Percentiles rank a stretch among this genome's conserved stretches.
Evolutionary conservation across 257 asterid genomes (phyloP).

Genomic region (Fraxinus anomala): DNA sequence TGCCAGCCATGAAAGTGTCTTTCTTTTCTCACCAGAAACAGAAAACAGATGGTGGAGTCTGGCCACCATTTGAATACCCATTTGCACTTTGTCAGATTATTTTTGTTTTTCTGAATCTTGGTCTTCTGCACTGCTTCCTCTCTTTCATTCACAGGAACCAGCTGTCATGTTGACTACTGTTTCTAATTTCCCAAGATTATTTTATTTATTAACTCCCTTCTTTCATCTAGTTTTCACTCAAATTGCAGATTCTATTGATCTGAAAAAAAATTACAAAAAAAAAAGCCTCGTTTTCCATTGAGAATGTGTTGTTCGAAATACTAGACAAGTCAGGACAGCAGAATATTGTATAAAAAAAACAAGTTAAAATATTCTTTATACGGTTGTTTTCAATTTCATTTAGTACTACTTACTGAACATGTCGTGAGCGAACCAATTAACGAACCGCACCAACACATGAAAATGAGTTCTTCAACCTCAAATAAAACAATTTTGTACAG

Average conservation of each 20-base stretch:
- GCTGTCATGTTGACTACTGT: not conserved
- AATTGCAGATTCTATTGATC: not conserved
- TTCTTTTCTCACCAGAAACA: not conserved
- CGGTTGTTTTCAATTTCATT: not conserved
- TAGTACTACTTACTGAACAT: too few relatives aligned
- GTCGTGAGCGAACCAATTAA: too few relatives aligned
- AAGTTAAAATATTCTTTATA: too few relatives aligned
- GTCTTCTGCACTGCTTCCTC: not conserved
- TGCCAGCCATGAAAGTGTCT: not conserved
- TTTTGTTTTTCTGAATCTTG: not conserved
- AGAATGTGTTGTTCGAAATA: too few relatives aligned
- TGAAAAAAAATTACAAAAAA: too few relatives aligned
- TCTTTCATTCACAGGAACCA: not conserved
- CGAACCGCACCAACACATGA: too few relatives aligned
- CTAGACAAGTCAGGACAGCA: too few relatives aligned
- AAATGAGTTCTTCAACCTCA: not conserved
- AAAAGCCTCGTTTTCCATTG: not conserved
- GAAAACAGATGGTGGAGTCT: not conserved
- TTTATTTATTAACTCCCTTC: not conserved
- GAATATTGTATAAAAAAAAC: too few relatives aligned
- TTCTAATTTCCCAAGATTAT: not conserved
- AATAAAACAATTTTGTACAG: not conserved
- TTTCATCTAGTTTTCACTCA: not conserved
- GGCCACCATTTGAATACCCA: constrained; percentile 14
- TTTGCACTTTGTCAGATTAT: constrained; percentile 21